These are phyloP conservation scores for Phoenix roebelenii DNA, from an alignment of 176 grass and related monocot species.

Conservation along the genomic window DNA sequence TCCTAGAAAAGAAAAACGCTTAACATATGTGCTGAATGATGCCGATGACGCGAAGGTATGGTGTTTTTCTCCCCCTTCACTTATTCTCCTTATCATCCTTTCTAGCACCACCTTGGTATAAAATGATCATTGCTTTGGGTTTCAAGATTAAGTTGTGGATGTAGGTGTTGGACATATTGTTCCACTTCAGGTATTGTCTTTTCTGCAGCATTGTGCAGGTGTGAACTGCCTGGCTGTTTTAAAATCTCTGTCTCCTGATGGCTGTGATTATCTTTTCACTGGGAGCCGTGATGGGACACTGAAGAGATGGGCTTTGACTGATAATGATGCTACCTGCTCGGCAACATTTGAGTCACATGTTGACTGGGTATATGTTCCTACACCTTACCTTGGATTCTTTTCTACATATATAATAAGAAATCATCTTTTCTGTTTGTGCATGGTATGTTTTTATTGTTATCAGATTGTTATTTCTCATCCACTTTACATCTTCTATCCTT, in stretches of 20 bases:
- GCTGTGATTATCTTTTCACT: constrained; percentile 82
- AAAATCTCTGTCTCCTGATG: constrained; percentile 48
- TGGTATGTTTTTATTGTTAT: too few species aligned
- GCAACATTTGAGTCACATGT: constrained; percentile 98
- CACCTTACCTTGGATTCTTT: neutral
- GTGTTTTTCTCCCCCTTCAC: neutral
- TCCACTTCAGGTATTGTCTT: constrained; percentile 5
- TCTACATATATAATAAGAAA: too few species aligned
- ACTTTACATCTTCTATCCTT: too few species aligned
- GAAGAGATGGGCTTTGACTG: constrained; percentile 80
- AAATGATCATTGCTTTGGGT: neutral
- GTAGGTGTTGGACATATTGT: neutral
- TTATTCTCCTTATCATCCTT: neutral
- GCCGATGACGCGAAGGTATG: constrained; percentile 75
- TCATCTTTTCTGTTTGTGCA: too few species aligned
- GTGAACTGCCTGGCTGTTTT: constrained; percentile 82
- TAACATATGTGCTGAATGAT: constrained; percentile 92
- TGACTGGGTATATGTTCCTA: constrained; percentile 59
- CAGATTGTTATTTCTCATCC: too few species aligned
- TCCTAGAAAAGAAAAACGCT: constrained; percentile 88
- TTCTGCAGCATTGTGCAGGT: constrained; percentile 82
- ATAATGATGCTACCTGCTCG: constrained; percentile 54
- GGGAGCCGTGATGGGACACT: constrained; percentile 92
- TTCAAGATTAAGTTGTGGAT: too few species aligned
- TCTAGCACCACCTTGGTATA: neutral